Conservation (phyloP, 306 rosid genomes). For the Dalbergia cultrata region DNA sequence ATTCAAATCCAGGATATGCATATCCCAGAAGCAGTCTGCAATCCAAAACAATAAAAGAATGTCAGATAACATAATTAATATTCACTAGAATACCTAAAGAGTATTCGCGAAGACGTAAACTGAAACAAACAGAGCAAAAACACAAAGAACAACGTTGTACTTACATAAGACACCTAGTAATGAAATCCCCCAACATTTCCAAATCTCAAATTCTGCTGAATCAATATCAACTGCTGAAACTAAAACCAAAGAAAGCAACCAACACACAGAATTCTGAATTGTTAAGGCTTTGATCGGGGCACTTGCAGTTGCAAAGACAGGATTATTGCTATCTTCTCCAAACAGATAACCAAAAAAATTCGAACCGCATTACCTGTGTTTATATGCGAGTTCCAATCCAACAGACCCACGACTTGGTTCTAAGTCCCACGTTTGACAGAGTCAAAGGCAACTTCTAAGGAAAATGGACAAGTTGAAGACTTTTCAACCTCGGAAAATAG, state of each 20-base stretch:
- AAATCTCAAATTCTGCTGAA: conserved; percentile 1
- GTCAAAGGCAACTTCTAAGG: conserved; percentile 36
- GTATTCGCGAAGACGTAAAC: not conserved
- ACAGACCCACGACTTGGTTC: conserved; percentile 16
- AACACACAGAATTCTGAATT: not conserved
- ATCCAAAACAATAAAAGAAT: conserved; percentile 15
- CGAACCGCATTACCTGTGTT: conserved; percentile 29
- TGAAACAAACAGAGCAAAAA: not conserved
- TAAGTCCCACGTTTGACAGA: conserved; percentile 39
- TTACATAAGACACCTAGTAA: conserved; percentile 80
- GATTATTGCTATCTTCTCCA: not conserved
- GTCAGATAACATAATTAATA: not conserved
- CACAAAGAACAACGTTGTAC: conserved; percentile 30
- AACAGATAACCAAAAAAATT: conserved; percentile 1
- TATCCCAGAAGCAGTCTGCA: conserved; percentile 81
- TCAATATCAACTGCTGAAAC: conserved; percentile 24
- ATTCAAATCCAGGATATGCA: conserved; percentile 94
- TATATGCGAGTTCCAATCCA: not conserved
- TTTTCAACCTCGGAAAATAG: conserved; percentile 22
- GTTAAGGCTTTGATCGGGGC: not conserved
- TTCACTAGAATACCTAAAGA: not conserved
- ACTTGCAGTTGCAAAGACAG: conserved; percentile 5
- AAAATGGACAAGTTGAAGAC: conserved; percentile 22
- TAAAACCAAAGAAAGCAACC: conserved; percentile 39
- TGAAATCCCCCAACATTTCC: conserved; percentile 82